These are phyloP conservation scores for Immersiella caudata DNA, from an alignment of 495 filamentous ascomycete genomes.

Conservation along the genomic window DNA sequence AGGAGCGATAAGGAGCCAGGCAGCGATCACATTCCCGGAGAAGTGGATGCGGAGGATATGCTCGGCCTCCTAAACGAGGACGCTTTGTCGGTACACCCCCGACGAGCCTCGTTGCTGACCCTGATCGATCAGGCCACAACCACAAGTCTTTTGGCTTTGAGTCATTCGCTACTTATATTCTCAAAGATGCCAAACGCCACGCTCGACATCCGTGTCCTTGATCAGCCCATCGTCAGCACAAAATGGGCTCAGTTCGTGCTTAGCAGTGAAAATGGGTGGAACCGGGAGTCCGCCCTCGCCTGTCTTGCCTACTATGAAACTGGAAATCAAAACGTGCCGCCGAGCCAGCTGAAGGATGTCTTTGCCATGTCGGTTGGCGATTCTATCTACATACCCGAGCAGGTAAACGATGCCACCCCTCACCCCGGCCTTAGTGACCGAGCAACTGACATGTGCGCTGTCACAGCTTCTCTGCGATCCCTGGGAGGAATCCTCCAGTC, in stretches of 20 bases:
- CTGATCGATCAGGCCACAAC: background rate
- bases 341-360: background rate
- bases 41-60: background rate
- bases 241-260: background rate
- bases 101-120: background rate
- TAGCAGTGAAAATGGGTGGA: background rate
- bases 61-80: background rate
- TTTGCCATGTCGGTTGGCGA: background rate
- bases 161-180: background rate
- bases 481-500: background rate
- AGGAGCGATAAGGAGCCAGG: background rate
- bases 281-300: background rate
- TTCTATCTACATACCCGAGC: constrained; percentile 1
- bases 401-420: background rate
- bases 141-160: background rate
- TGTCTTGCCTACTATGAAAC: background rate
- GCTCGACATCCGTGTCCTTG: background rate
- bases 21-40: background rate
- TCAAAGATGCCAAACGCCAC: background rate
- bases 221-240: background rate
- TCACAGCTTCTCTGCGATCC: background rate
- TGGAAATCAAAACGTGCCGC: background rate
- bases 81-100: background rate
- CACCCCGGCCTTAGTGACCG: no score
- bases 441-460: no score